Evolutionary conservation across 768 basidiomycete species (phyloP), one percentile per base, ranked within the genome.

Genomic region (Auriscalpium microsporum): DNA sequence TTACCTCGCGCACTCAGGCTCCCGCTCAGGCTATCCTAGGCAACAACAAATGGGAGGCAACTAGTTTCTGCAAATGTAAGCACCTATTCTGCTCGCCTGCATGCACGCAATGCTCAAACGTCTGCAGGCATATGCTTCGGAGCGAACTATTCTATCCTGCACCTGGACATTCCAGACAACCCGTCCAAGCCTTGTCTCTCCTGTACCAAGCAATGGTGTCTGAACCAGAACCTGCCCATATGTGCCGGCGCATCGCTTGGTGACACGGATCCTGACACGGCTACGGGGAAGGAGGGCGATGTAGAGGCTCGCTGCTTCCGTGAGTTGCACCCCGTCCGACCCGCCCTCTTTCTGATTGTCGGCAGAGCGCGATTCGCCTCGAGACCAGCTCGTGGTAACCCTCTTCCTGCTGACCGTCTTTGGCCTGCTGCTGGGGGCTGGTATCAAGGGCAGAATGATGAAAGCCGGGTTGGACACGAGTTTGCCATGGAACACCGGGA

Each of bases 281-380:
- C 88, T 11, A 94, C 92, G 6, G 94, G 94, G 36, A 94, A 89
- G 67, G 94, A 95, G 69, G 94, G 94, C 45, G 92, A 95, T 69
- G 90, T 96, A 21, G 92, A 94, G 73, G 92, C 93, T 55, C 77
- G 93, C 68, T 96, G 94, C 77, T 95, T 95, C 73, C 90, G 93
- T 95, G 71, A 65, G 92, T 66, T 46, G 14, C 35, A 66, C 61
- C 65, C 62, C 65, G 58, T 63, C 63, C 63, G 63, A 57, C 63
- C 63, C 62, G 62, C 62, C 14, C 21, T 59, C 49, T 56, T 54
- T 52, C 65, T 65, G 53, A 58, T 55, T 56, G 57, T 63, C 53
- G 58, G 51, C 70, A 95, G 93, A 94, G 74, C 82, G 94, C 58
- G 93, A 95, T 74, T 94, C 90, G 17, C 94, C 94, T n/a, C 73